A percentile compares a stretch with the other conserved stretches of the same genome.
phyloP scores from a whole-genome alignment of 148 eudicot genomes.

The Spergularia bocconei region DNA sequence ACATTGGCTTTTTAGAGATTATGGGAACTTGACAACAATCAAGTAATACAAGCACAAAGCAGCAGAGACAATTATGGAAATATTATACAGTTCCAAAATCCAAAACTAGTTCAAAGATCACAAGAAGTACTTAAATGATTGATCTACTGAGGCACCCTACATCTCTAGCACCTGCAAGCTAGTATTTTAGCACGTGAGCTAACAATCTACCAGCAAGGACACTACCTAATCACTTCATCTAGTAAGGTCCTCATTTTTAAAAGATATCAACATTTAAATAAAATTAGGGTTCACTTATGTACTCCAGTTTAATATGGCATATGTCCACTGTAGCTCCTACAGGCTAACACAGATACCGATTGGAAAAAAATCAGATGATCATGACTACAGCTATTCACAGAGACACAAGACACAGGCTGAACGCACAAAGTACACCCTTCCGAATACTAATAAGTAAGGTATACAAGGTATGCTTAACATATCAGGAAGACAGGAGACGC shows the following conservation, averaged over 20 bases:
- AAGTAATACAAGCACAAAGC: not conserved
- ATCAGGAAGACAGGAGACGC: not conserved
- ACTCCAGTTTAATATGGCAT: too few species aligned
- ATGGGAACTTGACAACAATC: not conserved
- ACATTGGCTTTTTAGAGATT: conserved; percentile 1
- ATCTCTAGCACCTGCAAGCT: not conserved
- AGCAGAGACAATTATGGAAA: not conserved
- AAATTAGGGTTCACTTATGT: too few species aligned
- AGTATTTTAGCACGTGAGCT: not conserved
- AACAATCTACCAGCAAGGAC: not conserved
- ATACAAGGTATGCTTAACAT: not conserved
- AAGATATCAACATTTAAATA: not conserved
- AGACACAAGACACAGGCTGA: too few species aligned
- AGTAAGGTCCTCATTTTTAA: not conserved
- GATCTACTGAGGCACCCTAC: not conserved
- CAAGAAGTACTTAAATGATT: not conserved
- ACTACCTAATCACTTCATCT: not conserved
- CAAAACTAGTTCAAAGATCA: not conserved
- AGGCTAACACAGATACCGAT: too few species aligned
- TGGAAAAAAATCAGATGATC: too few species aligned
- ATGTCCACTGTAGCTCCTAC: too few species aligned
- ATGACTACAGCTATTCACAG: too few species aligned
- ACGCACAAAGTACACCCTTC: not conserved
- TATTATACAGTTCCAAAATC: not conserved
- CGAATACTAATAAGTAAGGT: not conserved